Base-by-base conservation (phyloP, 75 land plant genomes). In the Pinus tabuliformis region DNA sequence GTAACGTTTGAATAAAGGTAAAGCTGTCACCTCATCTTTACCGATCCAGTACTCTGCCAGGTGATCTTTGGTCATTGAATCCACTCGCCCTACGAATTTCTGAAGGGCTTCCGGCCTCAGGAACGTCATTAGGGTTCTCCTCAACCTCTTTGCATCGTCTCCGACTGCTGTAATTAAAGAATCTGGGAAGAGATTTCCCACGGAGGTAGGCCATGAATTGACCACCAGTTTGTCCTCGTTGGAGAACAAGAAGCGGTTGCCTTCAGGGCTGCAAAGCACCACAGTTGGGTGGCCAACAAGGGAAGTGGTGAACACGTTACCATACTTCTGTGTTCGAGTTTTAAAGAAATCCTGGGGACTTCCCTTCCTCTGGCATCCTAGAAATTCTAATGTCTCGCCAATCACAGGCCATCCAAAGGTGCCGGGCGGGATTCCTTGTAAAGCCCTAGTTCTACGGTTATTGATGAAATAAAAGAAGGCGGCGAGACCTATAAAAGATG, bases 171-270 rank as follows among this genome's bases (percentile, higher is more conserved):
- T 54, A 14, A 72, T 3, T 0, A 72, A 1, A 21, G 73, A 49
- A n/a, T 3, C 52, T 3, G 17, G 28, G 33, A 72, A 56, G 33
- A 78, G 62, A 36, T 72, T 78, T 15, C 11, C 45, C 21, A 86
- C 78, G 20, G 82, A 66, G 15, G 4, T 18, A 33, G 92, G 87
- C 88, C 92, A 76, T 62, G 78, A 80, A 6, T 60, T 78, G n/a
- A 58, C 42, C 18, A 89, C 84, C 42, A 89, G 72, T 87, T 82
- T 89, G 74, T 78, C 70, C 56, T 86, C 91, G 36, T 81, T 81
- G 71, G 78, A 24, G 68, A 88, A 88, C 65, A 86, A 18, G 66
- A 89, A 79, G 68, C 78, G 82, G 75, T 91, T 91, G 13, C 91
- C 90, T 3, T 49, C 79, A 4, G 84, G 85, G 11, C 75, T 81